Evolutionary conservation across 2,329 filamentous ascomycete genomes (phyloP).

Genomic region (Pseudocercospora crystallina): DNA sequence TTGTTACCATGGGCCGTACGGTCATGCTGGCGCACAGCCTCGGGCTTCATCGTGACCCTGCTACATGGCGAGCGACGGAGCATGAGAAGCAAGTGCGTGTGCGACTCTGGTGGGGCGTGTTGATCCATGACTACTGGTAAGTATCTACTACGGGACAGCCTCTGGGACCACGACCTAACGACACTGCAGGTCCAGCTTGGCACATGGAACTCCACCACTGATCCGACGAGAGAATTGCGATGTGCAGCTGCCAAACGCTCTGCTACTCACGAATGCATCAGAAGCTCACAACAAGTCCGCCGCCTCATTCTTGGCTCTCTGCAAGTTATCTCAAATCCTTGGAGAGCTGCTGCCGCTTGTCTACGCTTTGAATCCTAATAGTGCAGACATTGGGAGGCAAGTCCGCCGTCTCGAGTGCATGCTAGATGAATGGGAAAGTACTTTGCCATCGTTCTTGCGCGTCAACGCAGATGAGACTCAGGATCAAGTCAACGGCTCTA

Average conservation of each 20-base stretch:
- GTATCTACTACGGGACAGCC: not conserved
- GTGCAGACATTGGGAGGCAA: conserved; percentile 29
- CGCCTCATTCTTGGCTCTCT: conserved; percentile 55
- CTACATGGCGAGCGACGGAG: conserved; percentile 52
- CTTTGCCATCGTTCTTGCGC: conserved; percentile 38
- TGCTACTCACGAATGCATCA: conserved; percentile 29
- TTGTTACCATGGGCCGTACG: conserved; percentile 54
- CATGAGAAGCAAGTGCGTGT: conserved; percentile 54
- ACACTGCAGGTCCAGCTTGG: conserved; percentile 50
- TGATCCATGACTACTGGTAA: conserved; percentile 57
- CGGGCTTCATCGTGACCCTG: conserved; percentile 56
- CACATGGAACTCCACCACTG: conserved; percentile 56
- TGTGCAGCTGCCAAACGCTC: conserved; percentile 52
- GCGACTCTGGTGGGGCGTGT: conserved; percentile 57
- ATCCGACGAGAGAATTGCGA: conserved; percentile 56
- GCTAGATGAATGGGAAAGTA: conserved; percentile 36
- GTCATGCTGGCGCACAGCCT: conserved; percentile 57
- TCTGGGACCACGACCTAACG: too few species aligned
- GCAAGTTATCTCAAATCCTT: conserved; percentile 48
- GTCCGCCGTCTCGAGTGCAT: conserved; percentile 36
- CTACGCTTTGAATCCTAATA: conserved; percentile 37
- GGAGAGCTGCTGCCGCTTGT: conserved; percentile 41
- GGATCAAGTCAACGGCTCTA: conserved; percentile 22
- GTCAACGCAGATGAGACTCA: conserved; percentile 1
- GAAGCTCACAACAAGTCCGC: conserved; percentile 36